A percentile compares a stretch with the other conserved stretches of the same genome.
phyloP scores from a whole-genome alignment of 768 basidiomycete species.

The Suillus spraguei region DNA sequence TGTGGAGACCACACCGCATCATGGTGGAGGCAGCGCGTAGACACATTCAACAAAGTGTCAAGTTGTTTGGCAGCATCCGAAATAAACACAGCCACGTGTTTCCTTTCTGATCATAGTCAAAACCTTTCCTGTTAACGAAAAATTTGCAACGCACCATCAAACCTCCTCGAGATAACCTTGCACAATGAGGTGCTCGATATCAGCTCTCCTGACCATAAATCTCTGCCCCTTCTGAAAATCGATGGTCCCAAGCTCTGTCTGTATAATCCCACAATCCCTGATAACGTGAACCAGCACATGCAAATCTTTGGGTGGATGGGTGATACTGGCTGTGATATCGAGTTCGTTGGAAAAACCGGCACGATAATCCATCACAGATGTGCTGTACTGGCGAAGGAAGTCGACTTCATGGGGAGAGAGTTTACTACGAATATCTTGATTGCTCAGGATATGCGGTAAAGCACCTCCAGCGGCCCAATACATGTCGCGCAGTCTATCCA shows the following conservation, averaged over 20 bases:
- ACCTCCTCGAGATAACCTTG: conserved; percentile 93
- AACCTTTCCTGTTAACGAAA: neutral
- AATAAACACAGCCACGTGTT: conserved; percentile 23
- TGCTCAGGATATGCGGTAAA: conserved; percentile 76
- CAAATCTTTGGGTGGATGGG: conserved; percentile 84
- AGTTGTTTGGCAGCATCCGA: conserved; percentile 29
- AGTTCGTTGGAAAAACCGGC: conserved; percentile 83
- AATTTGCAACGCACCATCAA: conserved; percentile 29
- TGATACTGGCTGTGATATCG: conserved; percentile 84
- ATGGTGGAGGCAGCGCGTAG: conserved; percentile 14
- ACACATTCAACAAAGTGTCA: conserved; percentile 3
- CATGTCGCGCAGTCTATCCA: conserved; percentile 81
- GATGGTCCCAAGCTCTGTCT: conserved; percentile 89
- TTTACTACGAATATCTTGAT: conserved; percentile 67
- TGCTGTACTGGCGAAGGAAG: conserved; percentile 81
- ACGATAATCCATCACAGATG: conserved; percentile 81
- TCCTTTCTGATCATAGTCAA: neutral
- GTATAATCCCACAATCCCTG: conserved; percentile 87
- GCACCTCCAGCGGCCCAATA: conserved; percentile 92
- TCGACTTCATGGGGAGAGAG: conserved; percentile 83
- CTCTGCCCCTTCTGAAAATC: conserved; percentile 90
- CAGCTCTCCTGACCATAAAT: conserved; percentile 84
- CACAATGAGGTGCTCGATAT: conserved; percentile 93
- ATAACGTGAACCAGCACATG: conserved; percentile 88
- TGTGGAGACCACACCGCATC: conserved; percentile 11